Evolutionary conservation across 306 rosid genomes (phyloP).

Genomic region (Corylus avellana): DNA sequence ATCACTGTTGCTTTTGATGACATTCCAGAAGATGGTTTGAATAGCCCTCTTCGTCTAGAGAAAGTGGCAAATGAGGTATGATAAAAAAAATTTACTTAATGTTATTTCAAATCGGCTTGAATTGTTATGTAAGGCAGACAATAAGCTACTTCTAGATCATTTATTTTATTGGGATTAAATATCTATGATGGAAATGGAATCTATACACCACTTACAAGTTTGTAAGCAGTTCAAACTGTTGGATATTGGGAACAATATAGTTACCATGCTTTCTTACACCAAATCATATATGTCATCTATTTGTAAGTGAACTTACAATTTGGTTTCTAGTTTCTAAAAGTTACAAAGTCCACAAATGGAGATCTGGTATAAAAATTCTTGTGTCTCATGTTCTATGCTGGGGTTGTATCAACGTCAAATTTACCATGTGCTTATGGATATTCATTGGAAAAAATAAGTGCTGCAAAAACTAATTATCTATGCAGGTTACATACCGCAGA

Average conservation of each 20-base stretch:
- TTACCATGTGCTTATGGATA: not conserved
- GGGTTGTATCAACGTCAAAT: not conserved
- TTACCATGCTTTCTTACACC: not conserved
- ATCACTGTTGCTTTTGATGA: constrained; percentile 95
- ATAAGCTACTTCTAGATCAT: constrained; percentile 4
- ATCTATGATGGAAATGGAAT: constrained; percentile 10
- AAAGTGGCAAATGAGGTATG: constrained; percentile 93
- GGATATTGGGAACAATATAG: not conserved
- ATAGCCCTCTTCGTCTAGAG: constrained; percentile 81
- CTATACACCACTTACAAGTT: not conserved
- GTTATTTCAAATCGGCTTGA: not conserved
- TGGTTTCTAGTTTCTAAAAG: constrained; percentile 7
- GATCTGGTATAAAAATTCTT: constrained; percentile 19
- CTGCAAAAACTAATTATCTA: constrained; percentile 22
- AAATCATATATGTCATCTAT: not conserved
- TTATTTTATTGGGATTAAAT: not conserved
- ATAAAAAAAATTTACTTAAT: constrained; percentile 9
- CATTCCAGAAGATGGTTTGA: constrained; percentile 94
- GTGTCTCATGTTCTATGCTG: not conserved
- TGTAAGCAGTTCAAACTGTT: no score
- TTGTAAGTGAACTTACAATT: constrained; percentile 17
- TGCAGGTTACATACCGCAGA: constrained; percentile 89
- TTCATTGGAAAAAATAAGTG: constrained; percentile 18
- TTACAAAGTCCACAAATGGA: constrained; percentile 15
- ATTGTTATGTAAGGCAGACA: constrained; percentile 5